These are phyloP conservation scores for Beauveria brongniartii DNA, from an alignment of 2,329 filamentous ascomycete species.

Conservation along the genomic window DNA sequence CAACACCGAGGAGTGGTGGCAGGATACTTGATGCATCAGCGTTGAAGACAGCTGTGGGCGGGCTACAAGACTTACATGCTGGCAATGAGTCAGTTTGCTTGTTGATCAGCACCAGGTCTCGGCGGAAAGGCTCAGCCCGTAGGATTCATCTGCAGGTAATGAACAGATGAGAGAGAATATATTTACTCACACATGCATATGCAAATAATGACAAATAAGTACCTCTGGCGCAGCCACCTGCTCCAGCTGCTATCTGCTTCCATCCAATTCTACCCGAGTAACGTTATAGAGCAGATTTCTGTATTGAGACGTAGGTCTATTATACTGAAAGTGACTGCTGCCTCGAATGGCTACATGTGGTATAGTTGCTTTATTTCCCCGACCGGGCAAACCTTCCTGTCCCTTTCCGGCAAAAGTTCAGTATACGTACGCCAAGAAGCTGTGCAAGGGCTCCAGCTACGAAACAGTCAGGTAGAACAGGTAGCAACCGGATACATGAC, in stretches of 20 bases:
- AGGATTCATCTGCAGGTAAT: background rate
- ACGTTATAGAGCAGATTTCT: background rate
- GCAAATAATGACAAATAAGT: background rate
- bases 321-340: background rate
- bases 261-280: background rate
- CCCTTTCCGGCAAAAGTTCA: background rate
- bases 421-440: background rate
- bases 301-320: background rate
- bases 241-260: background rate
- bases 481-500: background rate
- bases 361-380: background rate
- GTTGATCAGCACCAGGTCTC: background rate
- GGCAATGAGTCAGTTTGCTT: background rate
- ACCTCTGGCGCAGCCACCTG: too few relatives aligned
- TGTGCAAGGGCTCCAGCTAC: background rate
- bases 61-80: background rate
- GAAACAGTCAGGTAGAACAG: background rate
- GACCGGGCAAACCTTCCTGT: background rate
- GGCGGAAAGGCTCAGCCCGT: background rate
- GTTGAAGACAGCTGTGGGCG: background rate
- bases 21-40: background rate
- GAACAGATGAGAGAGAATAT: background rate
- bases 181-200: background rate
- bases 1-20: background rate
- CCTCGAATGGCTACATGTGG: background rate